phyloP scores from a whole-genome alignment of 441 rosid genomes.

The Capsella rubella region DNA sequence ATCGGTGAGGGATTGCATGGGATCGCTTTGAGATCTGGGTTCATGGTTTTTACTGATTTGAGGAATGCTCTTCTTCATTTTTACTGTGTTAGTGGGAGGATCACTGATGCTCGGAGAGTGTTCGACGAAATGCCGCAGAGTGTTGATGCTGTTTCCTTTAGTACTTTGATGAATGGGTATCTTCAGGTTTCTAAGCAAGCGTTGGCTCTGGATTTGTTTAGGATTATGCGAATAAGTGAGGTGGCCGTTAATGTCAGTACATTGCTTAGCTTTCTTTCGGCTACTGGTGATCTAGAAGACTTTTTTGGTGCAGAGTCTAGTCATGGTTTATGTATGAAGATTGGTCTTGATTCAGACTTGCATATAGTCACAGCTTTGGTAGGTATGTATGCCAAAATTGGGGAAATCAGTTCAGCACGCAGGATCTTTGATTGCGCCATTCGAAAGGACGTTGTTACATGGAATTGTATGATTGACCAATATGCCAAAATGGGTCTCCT shows the following conservation, averaged over 20 bases:
- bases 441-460: conserved; percentile 57
- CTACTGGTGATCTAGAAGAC: conserved; percentile 52
- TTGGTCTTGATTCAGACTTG: conserved; percentile 50
- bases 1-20: conserved; percentile 64
- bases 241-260: conserved; percentile 49
- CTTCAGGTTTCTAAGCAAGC: conserved; percentile 48
- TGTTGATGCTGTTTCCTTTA: conserved; percentile 64
- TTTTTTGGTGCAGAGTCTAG: conserved; percentile 50
- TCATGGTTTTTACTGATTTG: conserved; percentile 48
- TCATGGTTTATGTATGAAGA: conserved; percentile 59
- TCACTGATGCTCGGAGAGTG: conserved; percentile 53
- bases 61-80: conserved; percentile 54
- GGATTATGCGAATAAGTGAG: conserved; percentile 43
- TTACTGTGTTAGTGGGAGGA: conserved; percentile 48
- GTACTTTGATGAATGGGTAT: conserved; percentile 63
- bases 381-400: conserved; percentile 57
- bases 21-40: conserved; percentile 58
- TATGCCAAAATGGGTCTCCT: conserved; percentile 62
- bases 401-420: conserved; percentile 51
- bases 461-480: conserved; percentile 75
- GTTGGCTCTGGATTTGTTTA: conserved; percentile 47
- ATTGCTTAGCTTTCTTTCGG: conserved; percentile 51
- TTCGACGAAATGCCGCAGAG: conserved; percentile 60
- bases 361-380: conserved; percentile 61
- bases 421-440: conserved; percentile 51